Evolutionary conservation across 2,329 filamentous ascomycete species (phyloP).

Genomic region (Cercospora zeae-maydis): DNA sequence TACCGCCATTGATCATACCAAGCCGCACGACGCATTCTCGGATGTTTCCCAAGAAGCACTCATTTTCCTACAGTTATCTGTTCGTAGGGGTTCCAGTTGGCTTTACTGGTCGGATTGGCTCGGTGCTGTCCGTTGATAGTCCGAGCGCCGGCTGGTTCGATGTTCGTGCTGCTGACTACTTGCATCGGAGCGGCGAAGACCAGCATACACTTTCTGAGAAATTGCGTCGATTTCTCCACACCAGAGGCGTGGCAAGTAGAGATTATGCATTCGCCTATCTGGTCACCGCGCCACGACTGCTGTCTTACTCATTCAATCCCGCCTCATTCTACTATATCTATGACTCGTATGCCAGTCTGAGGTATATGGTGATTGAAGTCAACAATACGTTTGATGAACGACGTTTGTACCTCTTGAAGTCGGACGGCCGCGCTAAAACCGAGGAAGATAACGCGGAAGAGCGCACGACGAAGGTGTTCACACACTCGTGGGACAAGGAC

Average conservation of each 20-base stretch:
- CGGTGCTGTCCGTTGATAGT: slow-evolving; percentile 52
- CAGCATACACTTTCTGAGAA: slow-evolving; percentile 54
- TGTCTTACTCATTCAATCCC: slow-evolving; percentile 70
- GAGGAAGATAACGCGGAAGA: neutral
- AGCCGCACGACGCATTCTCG: slow-evolving; percentile 63
- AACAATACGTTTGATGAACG: slow-evolving; percentile 75
- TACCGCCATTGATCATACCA: slow-evolving; percentile 58
- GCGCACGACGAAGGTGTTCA: slow-evolving; percentile 39
- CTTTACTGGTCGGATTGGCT: slow-evolving; percentile 55
- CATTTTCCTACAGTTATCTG: slow-evolving; percentile 68
- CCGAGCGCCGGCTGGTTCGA: slow-evolving; percentile 53
- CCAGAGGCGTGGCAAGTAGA: slow-evolving; percentile 55
- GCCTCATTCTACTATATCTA: slow-evolving; percentile 80
- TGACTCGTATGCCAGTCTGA: slow-evolving; percentile 53
- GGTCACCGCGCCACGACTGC: slow-evolving; percentile 64
- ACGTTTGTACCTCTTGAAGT: slow-evolving; percentile 60
- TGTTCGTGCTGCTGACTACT: slow-evolving; percentile 59
- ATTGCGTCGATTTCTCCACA: slow-evolving; percentile 55
- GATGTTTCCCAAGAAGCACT: slow-evolving; percentile 64
- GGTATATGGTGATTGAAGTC: slow-evolving; percentile 67
- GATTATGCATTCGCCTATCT: slow-evolving; percentile 67
- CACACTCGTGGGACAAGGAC: slow-evolving; percentile 61
- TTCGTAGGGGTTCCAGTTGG: slow-evolving; percentile 64
- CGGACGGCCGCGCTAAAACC: slow-evolving; percentile 25
- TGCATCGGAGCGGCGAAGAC: slow-evolving; percentile 53